These are phyloP conservation scores for Sphagnurus paluster DNA, from an alignment of 1,284 basidiomycete genomes.

Conservation along the genomic window DNA sequence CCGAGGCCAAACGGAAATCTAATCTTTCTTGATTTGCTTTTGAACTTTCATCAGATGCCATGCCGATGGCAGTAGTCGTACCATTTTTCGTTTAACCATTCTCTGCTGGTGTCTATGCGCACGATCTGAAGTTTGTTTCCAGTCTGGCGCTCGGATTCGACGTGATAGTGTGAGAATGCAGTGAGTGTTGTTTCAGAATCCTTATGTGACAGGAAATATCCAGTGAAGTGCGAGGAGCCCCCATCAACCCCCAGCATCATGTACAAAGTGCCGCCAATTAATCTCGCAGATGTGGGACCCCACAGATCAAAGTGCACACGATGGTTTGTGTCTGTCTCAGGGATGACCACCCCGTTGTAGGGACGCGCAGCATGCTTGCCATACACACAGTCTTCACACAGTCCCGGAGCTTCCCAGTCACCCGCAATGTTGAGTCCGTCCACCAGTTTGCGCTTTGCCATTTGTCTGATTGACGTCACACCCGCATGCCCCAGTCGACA, in stretches of 20 bases:
- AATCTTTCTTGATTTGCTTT: background rate
- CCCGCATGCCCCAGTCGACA: background rate
- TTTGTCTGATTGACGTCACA: background rate
- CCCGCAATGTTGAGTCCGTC: background rate
- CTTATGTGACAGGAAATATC: conserved; percentile 20
- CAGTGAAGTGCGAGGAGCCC: background rate
- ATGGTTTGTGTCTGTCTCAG: background rate
- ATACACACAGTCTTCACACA: background rate
- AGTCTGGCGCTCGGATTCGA: conserved; percentile 17
- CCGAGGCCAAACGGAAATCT: background rate
- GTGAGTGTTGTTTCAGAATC: conserved; percentile 9
- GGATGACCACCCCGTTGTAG: background rate
- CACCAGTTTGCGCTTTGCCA: conserved; percentile 2
- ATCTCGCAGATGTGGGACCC: background rate
- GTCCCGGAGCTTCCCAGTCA: background rate
- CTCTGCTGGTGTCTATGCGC: conserved; percentile 6
- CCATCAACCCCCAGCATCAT: conserved; percentile 8
- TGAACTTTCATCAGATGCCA: conserved; percentile 16
- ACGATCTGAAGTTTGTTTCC: conserved; percentile 11
- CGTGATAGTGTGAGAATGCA: conserved; percentile 15
- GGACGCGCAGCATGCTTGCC: background rate
- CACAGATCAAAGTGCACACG: background rate
- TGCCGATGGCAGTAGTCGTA: conserved; percentile 4
- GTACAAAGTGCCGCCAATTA: background rate
- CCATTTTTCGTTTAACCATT: conserved; percentile 17